These are phyloP conservation scores for Litsea cubeba DNA, from an alignment of 164 flowering plant genomes.

Conservation along the genomic window DNA sequence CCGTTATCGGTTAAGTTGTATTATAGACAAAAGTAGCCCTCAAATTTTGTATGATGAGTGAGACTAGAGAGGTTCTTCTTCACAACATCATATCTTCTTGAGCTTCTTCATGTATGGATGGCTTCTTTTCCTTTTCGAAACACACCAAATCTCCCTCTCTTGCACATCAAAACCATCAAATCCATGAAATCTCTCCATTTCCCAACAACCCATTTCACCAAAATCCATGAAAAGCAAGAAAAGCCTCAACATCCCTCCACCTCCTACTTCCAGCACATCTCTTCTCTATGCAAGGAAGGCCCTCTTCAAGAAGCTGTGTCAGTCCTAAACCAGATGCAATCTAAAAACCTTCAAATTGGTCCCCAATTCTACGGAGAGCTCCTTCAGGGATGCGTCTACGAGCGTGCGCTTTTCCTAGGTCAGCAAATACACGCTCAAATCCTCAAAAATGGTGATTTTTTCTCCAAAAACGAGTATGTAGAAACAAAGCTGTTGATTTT, in stretches of 20 bases:
- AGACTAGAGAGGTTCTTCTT: too few relatives aligned
- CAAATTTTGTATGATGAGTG: too few relatives aligned
- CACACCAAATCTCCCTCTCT: conserved; percentile 18
- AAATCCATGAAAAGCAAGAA: conserved; percentile 4
- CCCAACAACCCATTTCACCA: conserved; percentile 17
- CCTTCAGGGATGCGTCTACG: conserved; percentile 65
- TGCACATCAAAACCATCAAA: conserved; percentile 18
- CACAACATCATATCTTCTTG: too few relatives aligned
- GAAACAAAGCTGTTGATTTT: conserved; percentile 60
- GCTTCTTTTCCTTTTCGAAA: conserved; percentile 28
- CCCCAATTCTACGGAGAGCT: conserved; percentile 61
- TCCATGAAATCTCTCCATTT: conserved; percentile 11
- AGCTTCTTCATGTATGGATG: background rate
- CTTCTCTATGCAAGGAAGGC: conserved; percentile 48
- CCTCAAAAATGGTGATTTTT: conserved; percentile 46
- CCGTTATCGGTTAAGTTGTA: too few relatives aligned
- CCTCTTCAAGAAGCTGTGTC: conserved; percentile 37
- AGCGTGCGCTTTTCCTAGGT: conserved; percentile 44
- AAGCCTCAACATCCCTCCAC: conserved; percentile 16
- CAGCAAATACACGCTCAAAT: conserved; percentile 63
- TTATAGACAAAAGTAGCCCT: too few relatives aligned
- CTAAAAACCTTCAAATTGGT: conserved; percentile 26
- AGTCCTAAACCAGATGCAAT: conserved; percentile 39
- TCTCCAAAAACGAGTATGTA: conserved; percentile 45
- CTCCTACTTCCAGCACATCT: conserved; percentile 43